Percentiles rank a stretch among this genome's conserved stretches.
Evolutionary conservation across 2,329 filamentous ascomycete genomes (phyloP).

Genomic region (Colletotrichum orbiculare): DNA sequence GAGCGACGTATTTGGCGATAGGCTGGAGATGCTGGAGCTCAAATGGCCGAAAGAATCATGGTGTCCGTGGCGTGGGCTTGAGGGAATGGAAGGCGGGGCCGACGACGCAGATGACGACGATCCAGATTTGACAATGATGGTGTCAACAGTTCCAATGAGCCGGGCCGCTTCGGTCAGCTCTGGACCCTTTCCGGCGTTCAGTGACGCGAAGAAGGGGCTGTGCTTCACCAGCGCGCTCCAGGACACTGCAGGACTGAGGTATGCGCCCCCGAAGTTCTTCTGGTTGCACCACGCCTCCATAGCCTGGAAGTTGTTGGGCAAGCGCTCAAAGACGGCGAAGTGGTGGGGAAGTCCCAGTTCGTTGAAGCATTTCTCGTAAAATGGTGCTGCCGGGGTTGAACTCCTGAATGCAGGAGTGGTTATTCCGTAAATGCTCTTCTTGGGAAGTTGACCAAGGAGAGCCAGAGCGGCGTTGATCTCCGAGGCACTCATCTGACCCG

Average conservation of each 20-base stretch:
- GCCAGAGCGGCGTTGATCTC: conserved; percentile 86
- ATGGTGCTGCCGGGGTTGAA: conserved; percentile 78
- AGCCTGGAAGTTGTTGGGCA: conserved; percentile 70
- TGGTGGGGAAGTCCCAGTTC: conserved; percentile 88
- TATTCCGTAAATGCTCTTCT: conserved; percentile 83
- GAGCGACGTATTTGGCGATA: conserved; percentile 65
- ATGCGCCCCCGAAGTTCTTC: conserved; percentile 83
- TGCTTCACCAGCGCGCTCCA: conserved; percentile 69
- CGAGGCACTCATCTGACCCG: conserved; percentile 85
- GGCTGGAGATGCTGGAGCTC: conserved; percentile 37
- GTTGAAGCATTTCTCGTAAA: conserved; percentile 87
- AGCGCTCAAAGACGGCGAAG: conserved; percentile 79
- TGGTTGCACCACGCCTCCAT: conserved; percentile 80
- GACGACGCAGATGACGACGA: conserved; percentile 56
- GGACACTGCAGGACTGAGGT: conserved; percentile 78
- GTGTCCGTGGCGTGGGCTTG: conserved; percentile 56
- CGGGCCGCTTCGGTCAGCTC: conserved; percentile 79
- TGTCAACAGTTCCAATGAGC: conserved; percentile 84
- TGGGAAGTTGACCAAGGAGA: conserved; percentile 82
- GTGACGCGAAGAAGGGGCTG: conserved; percentile 60
- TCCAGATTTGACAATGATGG: conserved; percentile 73
- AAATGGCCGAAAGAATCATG: conserved; percentile 38
- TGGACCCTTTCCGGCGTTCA: conserved; percentile 64
- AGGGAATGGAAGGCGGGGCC: conserved; percentile 58
- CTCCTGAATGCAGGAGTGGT: conserved; percentile 74